Evolutionary conservation across 1,284 basidiomycete species (phyloP), one percentile per base, ranked within the genome.

Genomic region (Coniferiporia sulphurascens): DNA sequence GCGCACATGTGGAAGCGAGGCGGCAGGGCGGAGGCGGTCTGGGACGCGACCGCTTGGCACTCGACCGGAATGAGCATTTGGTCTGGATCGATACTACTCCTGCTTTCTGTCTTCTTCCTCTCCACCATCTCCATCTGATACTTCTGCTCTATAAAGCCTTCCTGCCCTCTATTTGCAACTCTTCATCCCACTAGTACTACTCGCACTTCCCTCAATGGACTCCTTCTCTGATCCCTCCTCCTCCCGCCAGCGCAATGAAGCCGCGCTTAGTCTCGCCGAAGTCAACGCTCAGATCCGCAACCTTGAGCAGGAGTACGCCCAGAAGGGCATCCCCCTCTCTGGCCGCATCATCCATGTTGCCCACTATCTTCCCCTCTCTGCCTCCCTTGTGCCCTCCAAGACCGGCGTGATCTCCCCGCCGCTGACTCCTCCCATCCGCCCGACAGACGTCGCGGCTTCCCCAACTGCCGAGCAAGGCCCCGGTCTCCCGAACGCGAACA

Each of bases 311-410:
- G 59, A 61, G 44, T 61, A 61, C 35, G 48, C 36, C 17, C 32
- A 36, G 43, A 61, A 61, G 55, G 55, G 55, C 43, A 61, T 61
- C 58, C 77, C 81, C 1, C 82, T 95, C 56, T 87, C 88, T 5
- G 93, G 93, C 5, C 84, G 93, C 52, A 89, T 95, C 70, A 82
- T 95, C 65, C 93, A 95, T 66, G 85, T 95, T 64, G 89, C 86
- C 73, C 90, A 93, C 71, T 89, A 91, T 69, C 83, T 93, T 56
- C 90, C 90, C 61, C 76, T 92, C 67, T 73, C 77, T 21, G 79
- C 83, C 13, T 80, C 84, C 21, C 79, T 90, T 65, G 70, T 78
- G 65, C 70, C 74, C 17, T 59, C 66, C 9, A 65, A 62, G 52
- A 19, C 48, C 35, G 60, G 61, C 34, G 79, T 89, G 43, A 78